Evolutionary conservation across 2,329 filamentous ascomycete genomes (phyloP).

Genomic region (Sporothrix euskadiensis): DNA sequence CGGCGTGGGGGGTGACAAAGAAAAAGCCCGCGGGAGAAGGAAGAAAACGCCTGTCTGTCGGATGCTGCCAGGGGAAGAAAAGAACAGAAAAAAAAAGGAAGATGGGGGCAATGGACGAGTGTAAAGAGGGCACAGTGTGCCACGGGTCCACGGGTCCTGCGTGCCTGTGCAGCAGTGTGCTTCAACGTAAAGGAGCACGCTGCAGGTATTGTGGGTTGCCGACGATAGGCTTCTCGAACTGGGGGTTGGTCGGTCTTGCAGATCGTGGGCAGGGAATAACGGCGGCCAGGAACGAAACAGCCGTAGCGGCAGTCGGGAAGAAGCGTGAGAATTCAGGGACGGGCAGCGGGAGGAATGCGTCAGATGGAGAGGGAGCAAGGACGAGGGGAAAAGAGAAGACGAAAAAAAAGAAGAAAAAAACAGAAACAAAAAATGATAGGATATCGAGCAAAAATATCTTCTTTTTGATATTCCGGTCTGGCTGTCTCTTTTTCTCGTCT

Average conservation of each 20-base stretch:
- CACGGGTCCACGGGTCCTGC: slow-evolving; percentile 14
- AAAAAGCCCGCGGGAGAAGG: neutral
- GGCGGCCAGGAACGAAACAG: slow-evolving; percentile 6
- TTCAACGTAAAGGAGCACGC: neutral
- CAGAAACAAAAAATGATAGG: neutral
- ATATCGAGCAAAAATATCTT: neutral
- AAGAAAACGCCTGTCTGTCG: neutral
- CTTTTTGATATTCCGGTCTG: neutral
- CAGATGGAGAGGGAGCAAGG: neutral
- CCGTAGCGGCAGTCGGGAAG: slow-evolving; percentile 20
- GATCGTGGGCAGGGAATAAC: slow-evolving; percentile 2
- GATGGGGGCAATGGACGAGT: neutral
- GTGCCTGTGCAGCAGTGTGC: slow-evolving; percentile 14
- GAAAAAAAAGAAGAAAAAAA: neutral
- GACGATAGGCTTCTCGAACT: neutral
- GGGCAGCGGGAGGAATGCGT: neutral
- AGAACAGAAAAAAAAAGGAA: no score
- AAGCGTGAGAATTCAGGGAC: slow-evolving; percentile 15
- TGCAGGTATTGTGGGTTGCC: neutral
- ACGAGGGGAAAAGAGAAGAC: neutral
- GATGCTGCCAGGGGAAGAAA: no score
- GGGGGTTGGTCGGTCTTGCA: neutral
- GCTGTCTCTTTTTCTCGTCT: neutral
- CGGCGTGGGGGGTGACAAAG: neutral
- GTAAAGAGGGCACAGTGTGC: neutral